These are phyloP conservation scores for Fusarium buxicola DNA, from an alignment of 2,329 filamentous ascomycete genomes.

Conservation along the genomic window DNA sequence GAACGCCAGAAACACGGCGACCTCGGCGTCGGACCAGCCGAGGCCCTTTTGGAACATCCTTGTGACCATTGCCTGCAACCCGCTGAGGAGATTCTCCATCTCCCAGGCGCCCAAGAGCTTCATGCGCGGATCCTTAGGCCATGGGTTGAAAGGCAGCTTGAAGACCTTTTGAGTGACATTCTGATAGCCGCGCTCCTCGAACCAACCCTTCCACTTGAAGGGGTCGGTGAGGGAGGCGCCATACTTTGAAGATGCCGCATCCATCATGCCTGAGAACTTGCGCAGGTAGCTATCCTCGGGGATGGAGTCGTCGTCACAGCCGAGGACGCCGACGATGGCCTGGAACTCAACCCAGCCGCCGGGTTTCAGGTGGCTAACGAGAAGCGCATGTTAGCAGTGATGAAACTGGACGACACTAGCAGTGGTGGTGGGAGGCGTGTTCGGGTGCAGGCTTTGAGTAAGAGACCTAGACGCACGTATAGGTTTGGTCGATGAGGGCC, in stretches of 20 bases:
- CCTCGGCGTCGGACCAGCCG: slow-evolving; percentile 38
- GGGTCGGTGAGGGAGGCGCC: slow-evolving; percentile 47
- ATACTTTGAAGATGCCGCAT: slow-evolving; percentile 44
- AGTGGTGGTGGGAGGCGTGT: neutral
- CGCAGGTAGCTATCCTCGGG: slow-evolving; percentile 39
- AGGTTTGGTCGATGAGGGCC: slow-evolving; percentile 50
- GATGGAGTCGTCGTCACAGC: slow-evolving; percentile 40
- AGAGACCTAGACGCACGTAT: slow-evolving; percentile 41
- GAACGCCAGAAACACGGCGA: slow-evolving; percentile 36
- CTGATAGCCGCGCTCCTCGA: slow-evolving; percentile 63
- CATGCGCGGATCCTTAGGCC: slow-evolving; percentile 61
- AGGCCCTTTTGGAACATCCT: slow-evolving; percentile 49
- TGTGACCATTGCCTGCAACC: slow-evolving; percentile 47
- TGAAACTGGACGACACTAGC: neutral
- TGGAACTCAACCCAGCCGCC: slow-evolving; percentile 40
- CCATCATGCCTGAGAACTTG: slow-evolving; percentile 45
- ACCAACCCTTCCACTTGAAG: slow-evolving; percentile 47
- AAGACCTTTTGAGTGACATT: slow-evolving; percentile 60
- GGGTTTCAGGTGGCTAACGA: slow-evolving; percentile 20
- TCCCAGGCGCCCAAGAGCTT: slow-evolving; percentile 59
- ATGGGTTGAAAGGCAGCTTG: slow-evolving; percentile 61
- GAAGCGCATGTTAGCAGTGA: neutral
- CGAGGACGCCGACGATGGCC: slow-evolving; percentile 40
- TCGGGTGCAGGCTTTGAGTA: neutral
- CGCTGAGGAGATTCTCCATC: slow-evolving; percentile 40